Base-by-base conservation (phyloP, 345 rosid species). In the Melaleuca quinquenervia region DNA sequence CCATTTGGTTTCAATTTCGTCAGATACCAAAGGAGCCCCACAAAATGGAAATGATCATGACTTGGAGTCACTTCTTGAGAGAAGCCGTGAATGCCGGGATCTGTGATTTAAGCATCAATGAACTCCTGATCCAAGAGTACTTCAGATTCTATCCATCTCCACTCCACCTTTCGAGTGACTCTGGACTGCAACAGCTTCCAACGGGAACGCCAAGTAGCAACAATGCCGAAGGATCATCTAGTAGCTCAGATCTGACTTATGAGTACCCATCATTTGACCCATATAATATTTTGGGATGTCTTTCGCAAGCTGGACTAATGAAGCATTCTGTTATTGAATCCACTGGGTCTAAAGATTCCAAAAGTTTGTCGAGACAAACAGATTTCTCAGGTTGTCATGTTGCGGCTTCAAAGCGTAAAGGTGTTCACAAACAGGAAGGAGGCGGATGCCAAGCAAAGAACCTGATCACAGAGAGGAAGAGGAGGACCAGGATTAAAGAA, bases 381-480 rank as follows among this genome's bases (percentile, higher is more conserved):
- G 86, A 78, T 32, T 82, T 87, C 76, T 84, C 78, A 41, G 60
- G 85, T 80, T 87, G 76, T 83, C 15, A 74, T 18, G 85, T 86
- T 51, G 87, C 87, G 51, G 86, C 70, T 51, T 82, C 58, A 36
- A 86, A 82, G 78, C 52, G 82, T 56, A 64, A 83, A 85, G 89
- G 60, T 88, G 76, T 54, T 44, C 90, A 87, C 86, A 87, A 76
- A 62, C 70, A 75, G 21, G 93, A 83, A 49, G 91, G 87, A 82
- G 92, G 89, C n/a, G 54, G 87, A 24, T 89, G 53, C 86, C 89
- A 89, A 26, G 92, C 99, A 0, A 96, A 95, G 94, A 95, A 97
- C 92, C 96, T 96, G 90, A 64, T 91, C 56, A 89, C 95, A 1
- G 99, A 97, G 89, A 94, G 98, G 87, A 96, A 91, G 20, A 92